Percentiles rank a stretch among this genome's conserved stretches.
phyloP scores from a whole-genome alignment of 768 basidiomycete species.

The Auriscalpium orientale region DNA sequence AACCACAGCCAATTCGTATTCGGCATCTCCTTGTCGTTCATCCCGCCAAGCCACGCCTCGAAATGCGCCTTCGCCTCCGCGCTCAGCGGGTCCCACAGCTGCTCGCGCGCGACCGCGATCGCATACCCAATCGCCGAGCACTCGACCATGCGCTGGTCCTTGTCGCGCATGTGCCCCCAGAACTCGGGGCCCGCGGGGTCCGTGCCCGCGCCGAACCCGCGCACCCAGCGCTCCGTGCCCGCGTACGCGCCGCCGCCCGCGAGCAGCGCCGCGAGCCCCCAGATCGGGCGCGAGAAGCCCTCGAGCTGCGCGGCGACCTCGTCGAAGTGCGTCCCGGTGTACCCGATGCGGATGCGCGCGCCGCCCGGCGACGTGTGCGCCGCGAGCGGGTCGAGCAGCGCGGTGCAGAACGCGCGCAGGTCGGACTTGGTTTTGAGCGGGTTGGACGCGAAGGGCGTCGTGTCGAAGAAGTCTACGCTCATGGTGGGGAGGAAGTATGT shows the following conservation, averaged over 20 bases:
- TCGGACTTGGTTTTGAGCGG: conserved; percentile 55
- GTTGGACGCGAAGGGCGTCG: conserved; percentile 47
- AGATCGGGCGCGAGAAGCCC: conserved; percentile 69
- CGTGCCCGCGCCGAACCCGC: conserved; percentile 62
- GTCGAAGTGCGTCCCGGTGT: conserved; percentile 62
- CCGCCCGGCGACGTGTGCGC: conserved; percentile 68
- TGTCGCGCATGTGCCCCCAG: conserved; percentile 69
- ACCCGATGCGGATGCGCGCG: conserved; percentile 60
- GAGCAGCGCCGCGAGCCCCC: conserved; percentile 63
- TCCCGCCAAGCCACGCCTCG: conserved; percentile 61
- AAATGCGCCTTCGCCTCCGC: conserved; percentile 47
- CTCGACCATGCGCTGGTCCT: conserved; percentile 79
- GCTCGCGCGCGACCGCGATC: conserved; percentile 55
- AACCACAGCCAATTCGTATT: conserved; percentile 86
- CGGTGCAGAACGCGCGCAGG: conserved; percentile 45
- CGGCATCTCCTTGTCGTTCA: conserved; percentile 80
- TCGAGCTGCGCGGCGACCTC: conserved; percentile 66
- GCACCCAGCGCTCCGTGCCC: conserved; percentile 54
- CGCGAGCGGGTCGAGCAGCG: conserved; percentile 58
- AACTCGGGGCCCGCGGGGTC: conserved; percentile 60
- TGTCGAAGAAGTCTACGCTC: neutral
- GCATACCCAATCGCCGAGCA: conserved; percentile 72
- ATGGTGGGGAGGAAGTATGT: neutral
- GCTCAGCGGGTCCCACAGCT: conserved; percentile 56
- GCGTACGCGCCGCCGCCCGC: conserved; percentile 56